A percentile compares a stretch with the other conserved stretches of the same genome.
Evolutionary conservation across 129 eudicot genomes (phyloP).

Genomic region (Helichrysum umbraculigerum): DNA sequence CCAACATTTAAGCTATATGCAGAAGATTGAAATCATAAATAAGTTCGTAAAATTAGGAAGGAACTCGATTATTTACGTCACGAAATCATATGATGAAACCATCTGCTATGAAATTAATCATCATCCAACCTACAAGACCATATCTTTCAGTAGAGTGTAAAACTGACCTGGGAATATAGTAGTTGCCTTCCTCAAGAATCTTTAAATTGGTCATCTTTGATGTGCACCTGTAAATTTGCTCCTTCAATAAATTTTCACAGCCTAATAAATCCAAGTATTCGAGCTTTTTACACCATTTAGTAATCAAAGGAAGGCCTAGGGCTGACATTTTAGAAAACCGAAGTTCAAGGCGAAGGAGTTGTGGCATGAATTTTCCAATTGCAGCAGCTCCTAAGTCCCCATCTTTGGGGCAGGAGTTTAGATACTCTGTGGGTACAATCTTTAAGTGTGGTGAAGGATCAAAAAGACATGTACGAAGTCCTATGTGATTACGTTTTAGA

Average conservation of each 20-base stretch:
- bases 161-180: slow-evolving; percentile 78
- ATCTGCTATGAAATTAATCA: too few relatives aligned
- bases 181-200: slow-evolving; percentile 60
- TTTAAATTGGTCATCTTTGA: slow-evolving; percentile 57
- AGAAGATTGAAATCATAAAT: too few relatives aligned
- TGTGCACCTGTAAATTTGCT: slow-evolving; percentile 60
- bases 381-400: slow-evolving; percentile 89
- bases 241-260: slow-evolving; percentile 68
- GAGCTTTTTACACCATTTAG: slow-evolving; percentile 67
- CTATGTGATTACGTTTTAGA: slow-evolving; percentile 57
- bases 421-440: slow-evolving; percentile 63
- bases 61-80: too few relatives aligned
- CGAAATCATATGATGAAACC: too few relatives aligned
- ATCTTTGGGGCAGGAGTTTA: slow-evolving; percentile 77
- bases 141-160: slow-evolving; percentile 62
- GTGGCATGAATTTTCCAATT: slow-evolving; percentile 66
- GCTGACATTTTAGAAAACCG: slow-evolving; percentile 67
- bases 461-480: slow-evolving; percentile 44
- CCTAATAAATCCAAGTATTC: slow-evolving; percentile 71
- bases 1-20: too few relatives aligned
- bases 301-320: slow-evolving; percentile 61
- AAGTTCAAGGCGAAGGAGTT: slow-evolving; percentile 70
- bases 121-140: slow-evolving; percentile 27
- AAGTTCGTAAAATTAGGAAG: too few relatives aligned
- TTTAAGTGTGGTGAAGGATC: slow-evolving; percentile 72